A percentile compares a stretch with the other conserved stretches of the same genome.
Conservation (phyloP, 2,329 filamentous ascomycete species). For the Ophiostoma ips region DNA sequence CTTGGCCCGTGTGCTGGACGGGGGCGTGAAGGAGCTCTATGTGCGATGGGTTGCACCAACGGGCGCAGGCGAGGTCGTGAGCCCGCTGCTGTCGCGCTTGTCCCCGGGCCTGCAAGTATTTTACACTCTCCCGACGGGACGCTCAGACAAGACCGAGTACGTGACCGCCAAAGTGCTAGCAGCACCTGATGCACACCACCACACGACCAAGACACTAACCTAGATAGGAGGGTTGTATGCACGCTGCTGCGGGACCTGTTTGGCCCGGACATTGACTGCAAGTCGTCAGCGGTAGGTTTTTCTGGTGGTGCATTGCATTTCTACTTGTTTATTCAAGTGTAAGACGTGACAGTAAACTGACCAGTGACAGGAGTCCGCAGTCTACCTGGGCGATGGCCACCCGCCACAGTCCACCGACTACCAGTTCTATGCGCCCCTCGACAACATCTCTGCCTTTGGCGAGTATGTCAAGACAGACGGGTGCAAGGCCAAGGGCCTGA, state of each 20-base stretch:
- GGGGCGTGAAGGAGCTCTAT: constrained; percentile 54
- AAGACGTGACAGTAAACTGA: no score
- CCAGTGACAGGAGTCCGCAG: constrained; percentile 43
- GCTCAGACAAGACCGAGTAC: constrained; percentile 3
- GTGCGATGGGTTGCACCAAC: constrained; percentile 59
- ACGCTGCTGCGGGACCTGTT: constrained; percentile 43
- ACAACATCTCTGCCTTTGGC: constrained; percentile 40
- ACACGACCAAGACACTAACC: not conserved
- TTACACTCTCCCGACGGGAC: constrained; percentile 43
- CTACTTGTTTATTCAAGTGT: not conserved
- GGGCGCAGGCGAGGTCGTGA: constrained; percentile 45
- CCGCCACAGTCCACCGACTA: constrained; percentile 43
- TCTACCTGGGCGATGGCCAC: constrained; percentile 36
- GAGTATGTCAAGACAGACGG: constrained; percentile 36
- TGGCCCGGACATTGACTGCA: constrained; percentile 39
- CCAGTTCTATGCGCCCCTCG: constrained; percentile 58
- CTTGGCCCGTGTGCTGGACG: constrained; percentile 45
- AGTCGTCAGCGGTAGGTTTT: constrained; percentile 27
- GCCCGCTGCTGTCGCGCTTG: constrained; percentile 61
- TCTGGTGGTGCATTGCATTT: no score
- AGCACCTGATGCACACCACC: not conserved
- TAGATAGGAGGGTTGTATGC: constrained; percentile 38
- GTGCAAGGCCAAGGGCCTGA: constrained; percentile 29
- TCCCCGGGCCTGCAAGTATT: constrained; percentile 73
- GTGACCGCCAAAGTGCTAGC: not conserved